Percentiles rank a stretch among this genome's conserved stretches.
phyloP scores from a whole-genome alignment of 1,284 basidiomycete species.

The Singerocomus inundabilis region DNA sequence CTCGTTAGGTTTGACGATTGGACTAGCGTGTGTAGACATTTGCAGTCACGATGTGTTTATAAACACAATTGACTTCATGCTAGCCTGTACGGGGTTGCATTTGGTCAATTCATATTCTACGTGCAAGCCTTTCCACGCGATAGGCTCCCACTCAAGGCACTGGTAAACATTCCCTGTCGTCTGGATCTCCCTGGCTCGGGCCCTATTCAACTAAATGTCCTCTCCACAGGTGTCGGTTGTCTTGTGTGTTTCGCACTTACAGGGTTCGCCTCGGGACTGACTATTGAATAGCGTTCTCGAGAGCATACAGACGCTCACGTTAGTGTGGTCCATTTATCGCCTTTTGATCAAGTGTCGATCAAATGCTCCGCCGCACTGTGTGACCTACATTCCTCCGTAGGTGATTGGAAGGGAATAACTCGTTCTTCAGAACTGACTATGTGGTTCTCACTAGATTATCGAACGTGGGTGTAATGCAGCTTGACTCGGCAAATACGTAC shows the following conservation, averaged over 20 bases:
- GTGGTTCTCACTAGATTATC: not conserved
- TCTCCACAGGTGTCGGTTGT: conserved; percentile 9
- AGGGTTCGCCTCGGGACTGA: conserved; percentile 2
- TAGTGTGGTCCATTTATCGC: not conserved
- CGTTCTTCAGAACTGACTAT: not conserved
- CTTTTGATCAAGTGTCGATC: conserved; percentile 11
- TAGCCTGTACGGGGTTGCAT: conserved; percentile 17
- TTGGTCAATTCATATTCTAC: conserved; percentile 22
- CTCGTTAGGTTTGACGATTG: conserved; percentile 9
- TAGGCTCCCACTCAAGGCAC: conserved; percentile 4
- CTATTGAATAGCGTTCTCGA: conserved; percentile 7
- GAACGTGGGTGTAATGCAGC: conserved; percentile 3
- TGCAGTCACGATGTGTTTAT: not conserved
- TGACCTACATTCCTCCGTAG: conserved; percentile 9
- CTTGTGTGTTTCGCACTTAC: conserved; percentile 7
- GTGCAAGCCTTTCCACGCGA: conserved; percentile 18
- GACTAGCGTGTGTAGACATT: conserved; percentile 5
- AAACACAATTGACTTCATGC: too few species aligned
- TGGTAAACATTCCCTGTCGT: conserved; percentile 8
- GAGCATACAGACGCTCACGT: conserved; percentile 4
- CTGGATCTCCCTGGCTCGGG: not conserved
- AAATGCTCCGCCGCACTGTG: not conserved
- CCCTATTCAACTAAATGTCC: not conserved
- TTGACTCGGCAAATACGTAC: not conserved
- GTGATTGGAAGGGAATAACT: not conserved